phyloP scores from a whole-genome alignment of 371 early-diverging fungal genomes.

The Nematocida sp. region DNA sequence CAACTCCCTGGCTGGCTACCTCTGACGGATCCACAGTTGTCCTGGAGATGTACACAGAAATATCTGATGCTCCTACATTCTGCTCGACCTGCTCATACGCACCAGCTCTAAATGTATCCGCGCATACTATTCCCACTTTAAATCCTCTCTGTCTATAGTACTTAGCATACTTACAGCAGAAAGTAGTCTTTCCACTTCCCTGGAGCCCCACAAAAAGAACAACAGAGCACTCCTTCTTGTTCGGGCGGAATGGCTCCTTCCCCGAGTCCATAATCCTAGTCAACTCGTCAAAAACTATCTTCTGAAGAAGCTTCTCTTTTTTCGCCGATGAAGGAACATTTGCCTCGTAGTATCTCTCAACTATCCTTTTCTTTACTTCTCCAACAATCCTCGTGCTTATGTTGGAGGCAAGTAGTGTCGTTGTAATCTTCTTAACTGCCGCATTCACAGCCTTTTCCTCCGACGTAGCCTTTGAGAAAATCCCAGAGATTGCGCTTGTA shows the following conservation, averaged over 20 bases:
- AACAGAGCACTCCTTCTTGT: conserved; percentile 76
- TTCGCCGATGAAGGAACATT: conserved; percentile 81
- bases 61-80: conserved; percentile 91
- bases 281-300: conserved; percentile 89
- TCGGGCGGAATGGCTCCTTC: conserved; percentile 77
- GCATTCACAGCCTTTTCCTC: conserved; percentile 53
- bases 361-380: conserved; percentile 77
- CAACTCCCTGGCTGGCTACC: conserved; percentile 86
- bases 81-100: conserved; percentile 99
- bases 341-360: conserved; percentile 72
- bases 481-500: conserved; percentile 36
- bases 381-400: conserved; percentile 84
- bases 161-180: conserved; percentile 91
- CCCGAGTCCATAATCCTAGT: conserved; percentile 83
- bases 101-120: conserved; percentile 99
- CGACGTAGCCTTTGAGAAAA: conserved; percentile 64
- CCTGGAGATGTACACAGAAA: conserved; percentile 90
- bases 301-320: conserved; percentile 70
- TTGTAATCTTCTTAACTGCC: conserved; percentile 63
- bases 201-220: conserved; percentile 99
- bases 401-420: conserved; percentile 70
- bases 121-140: conserved; percentile 90
- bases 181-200: conserved; percentile 96
- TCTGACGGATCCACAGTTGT: conserved; percentile 87
- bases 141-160: conserved; percentile 92